These are phyloP conservation scores for Lactifluus volemus DNA, from an alignment of 768 basidiomycete species.

Conservation along the genomic window DNA sequence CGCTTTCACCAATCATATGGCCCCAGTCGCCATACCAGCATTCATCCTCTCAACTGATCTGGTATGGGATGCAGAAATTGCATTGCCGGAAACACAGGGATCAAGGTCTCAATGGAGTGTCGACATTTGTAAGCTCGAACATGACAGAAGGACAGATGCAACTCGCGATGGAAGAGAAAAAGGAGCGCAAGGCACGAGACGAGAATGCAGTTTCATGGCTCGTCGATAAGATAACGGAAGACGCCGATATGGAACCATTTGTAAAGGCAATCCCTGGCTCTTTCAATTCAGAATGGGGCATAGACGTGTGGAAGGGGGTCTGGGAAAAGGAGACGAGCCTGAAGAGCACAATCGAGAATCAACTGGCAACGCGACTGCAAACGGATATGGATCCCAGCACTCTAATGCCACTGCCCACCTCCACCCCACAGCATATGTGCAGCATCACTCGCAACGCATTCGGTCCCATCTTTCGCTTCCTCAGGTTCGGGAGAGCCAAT, in stretches of 20 bases:
- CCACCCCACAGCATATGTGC: neutral
- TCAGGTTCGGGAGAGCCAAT: too few relatives aligned
- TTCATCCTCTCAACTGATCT: too few relatives aligned
- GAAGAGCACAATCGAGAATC: too few relatives aligned
- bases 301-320: neutral
- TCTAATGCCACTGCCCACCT: neutral
- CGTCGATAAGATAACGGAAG: neutral
- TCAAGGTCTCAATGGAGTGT: neutral
- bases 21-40: slow-evolving; percentile 7
- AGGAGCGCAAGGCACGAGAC: neutral
- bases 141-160: neutral
- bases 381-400: neutral
- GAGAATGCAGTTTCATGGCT: neutral
- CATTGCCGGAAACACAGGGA: neutral
- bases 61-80: too few relatives aligned
- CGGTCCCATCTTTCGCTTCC: too few relatives aligned
- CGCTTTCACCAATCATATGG: neutral
- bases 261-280: neutral
- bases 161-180: neutral
- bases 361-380: neutral
- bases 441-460: neutral
- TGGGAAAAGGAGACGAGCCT: neutral
- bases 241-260: neutral
- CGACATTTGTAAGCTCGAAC: neutral
- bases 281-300: slow-evolving; percentile 11